Base-by-base conservation (phyloP, 495 filamentous ascomycete species). In the Penicillium maclennaniae region DNA sequence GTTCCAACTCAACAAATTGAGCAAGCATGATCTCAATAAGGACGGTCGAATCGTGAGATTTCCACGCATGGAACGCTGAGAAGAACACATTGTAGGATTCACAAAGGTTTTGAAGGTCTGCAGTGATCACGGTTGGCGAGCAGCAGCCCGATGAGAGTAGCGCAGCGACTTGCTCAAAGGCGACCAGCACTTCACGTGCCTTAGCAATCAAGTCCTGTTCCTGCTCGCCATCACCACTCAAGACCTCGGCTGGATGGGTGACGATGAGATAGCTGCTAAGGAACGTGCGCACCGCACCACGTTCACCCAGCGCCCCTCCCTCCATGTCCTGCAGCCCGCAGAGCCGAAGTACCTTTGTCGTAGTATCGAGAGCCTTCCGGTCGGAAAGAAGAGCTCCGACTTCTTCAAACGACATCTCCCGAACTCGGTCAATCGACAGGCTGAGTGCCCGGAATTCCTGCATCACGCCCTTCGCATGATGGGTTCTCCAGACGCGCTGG, bases 1-100 rank as follows among this genome's bases (percentile, higher is more conserved):
- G 83, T 65, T 98, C 93, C 16, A 98, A 75, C 66, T 96, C 92
- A 27, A 95, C 87, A 66, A 96, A 97, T 66, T 96, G 91, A 42
- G 91, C 85, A 21, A 97, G 78, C 93, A 98, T 97, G 47, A 92
- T 89, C 55, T 95, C 88, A 51, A 97, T 86, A 28, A 98, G 70
- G 4, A 90, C 87, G 42, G 83, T 87, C 1, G 92, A 93, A 67
- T 98, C 93, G 47, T 91, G 84, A 8, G 90, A 82, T 67, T 97
- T 96, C 93, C 93, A 98, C 9, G 91, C 87, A 57, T 91, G 87
- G 68, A 98, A 96, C 16, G 92, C 91, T 27, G 90, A 91, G 61
- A 88, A 85, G 66, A 95, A 98, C 1, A 89, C 81, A 43, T 86
- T 81, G 66, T 96, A 92, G 8, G 80, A 77, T 47, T 85, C 81